phyloP scores from a whole-genome alignment of 1,284 basidiomycete genomes.

The Sparassis latifolia region DNA sequence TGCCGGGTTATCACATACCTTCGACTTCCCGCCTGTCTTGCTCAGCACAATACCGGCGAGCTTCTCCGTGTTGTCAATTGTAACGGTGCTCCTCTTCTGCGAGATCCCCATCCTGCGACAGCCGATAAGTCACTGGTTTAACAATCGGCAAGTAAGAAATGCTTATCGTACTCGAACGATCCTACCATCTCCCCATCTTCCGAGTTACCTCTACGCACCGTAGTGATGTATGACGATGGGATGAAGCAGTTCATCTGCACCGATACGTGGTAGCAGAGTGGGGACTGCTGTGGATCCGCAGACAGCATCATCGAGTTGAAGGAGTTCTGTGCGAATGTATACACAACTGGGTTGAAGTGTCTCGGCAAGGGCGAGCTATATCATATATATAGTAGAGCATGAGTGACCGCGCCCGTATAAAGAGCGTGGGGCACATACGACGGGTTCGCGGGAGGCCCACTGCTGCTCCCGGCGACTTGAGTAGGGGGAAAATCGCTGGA shows the following conservation, averaged over 20 bases:
- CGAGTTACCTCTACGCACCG: slow-evolving; percentile 26
- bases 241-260: slow-evolving; percentile 34
- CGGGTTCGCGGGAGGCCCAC: background rate
- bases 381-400: background rate
- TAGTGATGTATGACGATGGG: slow-evolving; percentile 32
- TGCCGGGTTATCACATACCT: too few species aligned
- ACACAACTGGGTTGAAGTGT: slow-evolving; percentile 24
- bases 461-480: background rate
- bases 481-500: background rate
- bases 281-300: slow-evolving; percentile 20
- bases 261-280: slow-evolving; percentile 29
- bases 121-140: too few species aligned
- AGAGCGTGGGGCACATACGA: background rate
- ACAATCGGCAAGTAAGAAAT: too few species aligned
- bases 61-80: slow-evolving; percentile 16
- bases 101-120: slow-evolving; percentile 20
- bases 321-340: slow-evolving; percentile 26
- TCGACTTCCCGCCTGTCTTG: slow-evolving; percentile 11
- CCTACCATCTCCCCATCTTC: slow-evolving; percentile 27
- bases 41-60: slow-evolving; percentile 16
- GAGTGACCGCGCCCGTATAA: background rate
- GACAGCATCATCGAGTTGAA: slow-evolving; percentile 27
- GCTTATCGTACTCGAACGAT: slow-evolving; percentile 31
- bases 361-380: background rate
- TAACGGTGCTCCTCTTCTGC: slow-evolving; percentile 16